Conservation (phyloP, 371 early-diverging fungal genomes). For the Chytridiales sp. region DNA sequence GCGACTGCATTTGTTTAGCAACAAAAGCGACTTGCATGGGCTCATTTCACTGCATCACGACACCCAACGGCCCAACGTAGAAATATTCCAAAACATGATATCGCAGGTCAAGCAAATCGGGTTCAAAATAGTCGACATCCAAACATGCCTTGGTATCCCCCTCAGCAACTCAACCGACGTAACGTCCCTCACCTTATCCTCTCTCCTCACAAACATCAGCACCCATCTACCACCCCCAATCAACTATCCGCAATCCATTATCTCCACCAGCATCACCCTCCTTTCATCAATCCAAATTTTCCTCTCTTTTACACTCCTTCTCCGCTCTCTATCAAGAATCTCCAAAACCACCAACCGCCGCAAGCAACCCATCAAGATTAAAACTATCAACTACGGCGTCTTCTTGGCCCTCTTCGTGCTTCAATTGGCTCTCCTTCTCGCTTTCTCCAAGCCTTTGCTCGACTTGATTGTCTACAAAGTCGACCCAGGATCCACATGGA, state of each 20-base stretch:
- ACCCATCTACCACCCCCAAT: not conserved
- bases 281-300: not conserved
- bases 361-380: not conserved
- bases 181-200: not conserved
- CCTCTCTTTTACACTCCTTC: not conserved
- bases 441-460: not conserved
- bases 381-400: not conserved
- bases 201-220: not conserved
- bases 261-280: not conserved
- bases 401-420: not conserved
- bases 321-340: not conserved
- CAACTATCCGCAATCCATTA: not conserved
- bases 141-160: not conserved
- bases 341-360: not conserved
- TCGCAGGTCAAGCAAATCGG: not conserved
- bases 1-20: conserved; percentile 1
- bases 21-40: not conserved
- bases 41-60: conserved; percentile 1
- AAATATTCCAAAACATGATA: not conserved
- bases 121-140: not conserved
- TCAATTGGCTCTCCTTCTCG: not conserved
- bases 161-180: not conserved
- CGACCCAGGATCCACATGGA: not conserved
- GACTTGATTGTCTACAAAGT: not conserved
- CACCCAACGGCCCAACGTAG: not conserved